Evolutionary conservation across 2,329 filamentous ascomycete genomes (phyloP), one percentile per base, ranked within the genome.

Genomic region (Pseudonectria buxi): DNA sequence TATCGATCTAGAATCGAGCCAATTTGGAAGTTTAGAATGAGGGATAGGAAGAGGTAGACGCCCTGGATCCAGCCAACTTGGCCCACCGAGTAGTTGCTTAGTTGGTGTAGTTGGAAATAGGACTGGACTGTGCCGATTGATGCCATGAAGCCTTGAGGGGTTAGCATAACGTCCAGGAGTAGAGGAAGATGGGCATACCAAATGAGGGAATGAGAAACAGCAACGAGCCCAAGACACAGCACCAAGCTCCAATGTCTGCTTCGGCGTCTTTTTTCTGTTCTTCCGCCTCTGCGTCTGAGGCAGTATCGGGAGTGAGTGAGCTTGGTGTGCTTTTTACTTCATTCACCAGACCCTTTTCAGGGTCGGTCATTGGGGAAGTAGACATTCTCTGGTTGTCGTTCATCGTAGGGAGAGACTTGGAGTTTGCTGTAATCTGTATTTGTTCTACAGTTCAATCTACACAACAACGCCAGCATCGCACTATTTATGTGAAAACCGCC

Each of bases 61-160:
- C 66, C 65, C 0, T 62, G 58, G 24, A 71, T 69, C 68, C 67
- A 71, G 9, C 66, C 67, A 0, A 71, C 56, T 27, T 71, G 59
- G 4, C 63, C 47, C 2, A 61, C 48, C 4, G 56, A 58, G 31
- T 68, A 65, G 5, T 43, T 32, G 0, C 56, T 49, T 0, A 72
- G 55, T 39, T 71, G 67, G 37, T 71, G 53, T 1, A 47, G 50
- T 15, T 57, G 57, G 28, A 69, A 57, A 25, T 71, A 67, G 22
- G 66, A 58, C 37, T 71, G 68, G 1, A 71, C 45, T 0, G 65
- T 61, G 12, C 68, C 68, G 6, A 71, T 60, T 38, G 47, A 62
- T 14, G 63, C 57, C 54, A 68, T 67, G 36, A 71, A 66, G 1
- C 67, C 67, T 58, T 26, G 3, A 3, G 3, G 1, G 22, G 3